Percentiles rank a stretch among this genome's conserved stretches.
Conservation (phyloP, 495 filamentous ascomycete genomes). For the Bombardia bombarda region DNA sequence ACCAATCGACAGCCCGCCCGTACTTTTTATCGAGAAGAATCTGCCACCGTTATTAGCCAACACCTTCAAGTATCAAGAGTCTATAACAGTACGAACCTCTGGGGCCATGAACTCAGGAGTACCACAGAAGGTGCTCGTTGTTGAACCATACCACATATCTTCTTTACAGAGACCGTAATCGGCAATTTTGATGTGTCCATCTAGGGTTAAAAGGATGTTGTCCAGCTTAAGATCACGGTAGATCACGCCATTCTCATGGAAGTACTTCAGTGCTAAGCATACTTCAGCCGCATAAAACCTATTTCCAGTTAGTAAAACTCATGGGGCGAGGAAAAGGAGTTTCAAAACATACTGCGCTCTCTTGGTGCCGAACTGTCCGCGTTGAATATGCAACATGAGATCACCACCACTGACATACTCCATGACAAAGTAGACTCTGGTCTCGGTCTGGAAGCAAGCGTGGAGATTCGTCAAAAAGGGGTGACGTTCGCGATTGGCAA, state of each 20-base stretch:
- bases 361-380: constrained; percentile 91
- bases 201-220: constrained; percentile 91
- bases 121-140: constrained; percentile 96
- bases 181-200: constrained; percentile 97
- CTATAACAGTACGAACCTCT: constrained; percentile 54
- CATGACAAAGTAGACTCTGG: constrained; percentile 98
- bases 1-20: constrained; percentile 98
- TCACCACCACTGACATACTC: constrained; percentile 99
- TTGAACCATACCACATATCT: constrained; percentile 98
- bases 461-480: constrained; percentile 94
- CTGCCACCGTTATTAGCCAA: constrained; percentile 38
- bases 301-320: constrained; percentile 5
- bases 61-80: too few relatives aligned
- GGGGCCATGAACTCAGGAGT: constrained; percentile 99
- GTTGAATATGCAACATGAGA: constrained; percentile 98
- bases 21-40: constrained; percentile 99
- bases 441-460: constrained; percentile 99
- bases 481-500: constrained; percentile 96
- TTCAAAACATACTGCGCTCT: constrained; percentile 74
- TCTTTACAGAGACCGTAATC: constrained; percentile 99
- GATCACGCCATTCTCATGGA: constrained; percentile 98
- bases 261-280: constrained; percentile 95
- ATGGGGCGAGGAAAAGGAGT: neutral
- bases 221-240: constrained; percentile 99
- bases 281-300: constrained; percentile 98